A percentile compares a stretch with the other conserved stretches of the same genome.
These are phyloP conservation scores for Hyphopichia burtonii DNA, from an alignment of 1,139 yeast genomes.

Conservation along the genomic window DNA sequence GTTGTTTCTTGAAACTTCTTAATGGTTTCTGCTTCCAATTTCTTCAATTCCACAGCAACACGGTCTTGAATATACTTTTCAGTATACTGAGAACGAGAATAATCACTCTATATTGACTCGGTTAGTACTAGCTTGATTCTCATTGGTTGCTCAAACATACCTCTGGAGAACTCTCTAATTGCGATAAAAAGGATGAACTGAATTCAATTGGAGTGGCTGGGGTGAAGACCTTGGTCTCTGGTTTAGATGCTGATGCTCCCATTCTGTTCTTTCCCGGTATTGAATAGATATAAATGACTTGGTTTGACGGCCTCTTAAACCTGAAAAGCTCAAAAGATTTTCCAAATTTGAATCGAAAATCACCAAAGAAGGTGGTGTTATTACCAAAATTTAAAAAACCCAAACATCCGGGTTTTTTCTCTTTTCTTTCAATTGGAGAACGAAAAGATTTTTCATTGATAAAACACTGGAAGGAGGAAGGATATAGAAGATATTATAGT, in stretches of 20 bases:
- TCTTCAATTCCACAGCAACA: conserved; percentile 64
- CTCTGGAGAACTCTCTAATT: conserved; percentile 71
- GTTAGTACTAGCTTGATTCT: not conserved
- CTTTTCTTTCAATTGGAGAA: too few species aligned
- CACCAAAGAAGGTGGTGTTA: too few species aligned
- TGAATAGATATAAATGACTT: conserved; percentile 1
- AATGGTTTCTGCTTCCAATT: conserved; percentile 60
- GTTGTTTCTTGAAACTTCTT: conserved; percentile 55
- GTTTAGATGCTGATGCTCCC: conserved; percentile 60
- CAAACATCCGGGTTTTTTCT: too few species aligned
- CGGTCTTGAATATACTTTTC: conserved; percentile 77
- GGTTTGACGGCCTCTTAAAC: too few species aligned
- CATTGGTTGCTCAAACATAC: conserved; percentile 24
- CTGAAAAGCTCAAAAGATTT: too few species aligned
- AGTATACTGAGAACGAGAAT: conserved; percentile 75
- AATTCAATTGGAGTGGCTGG: conserved; percentile 77
- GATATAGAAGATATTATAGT: too few species aligned
- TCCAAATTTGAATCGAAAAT: too few species aligned
- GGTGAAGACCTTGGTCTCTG: conserved; percentile 63
- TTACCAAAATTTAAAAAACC: too few species aligned
- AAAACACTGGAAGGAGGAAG: too few species aligned
- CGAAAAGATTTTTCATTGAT: too few species aligned
- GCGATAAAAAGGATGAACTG: conserved; percentile 64
- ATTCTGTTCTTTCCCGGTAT: conserved; percentile 19
- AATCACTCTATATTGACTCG: conserved; percentile 52